These are phyloP conservation scores for Escallonia herrerae DNA, from an alignment of 129 eudicot species.

Conservation along the genomic window DNA sequence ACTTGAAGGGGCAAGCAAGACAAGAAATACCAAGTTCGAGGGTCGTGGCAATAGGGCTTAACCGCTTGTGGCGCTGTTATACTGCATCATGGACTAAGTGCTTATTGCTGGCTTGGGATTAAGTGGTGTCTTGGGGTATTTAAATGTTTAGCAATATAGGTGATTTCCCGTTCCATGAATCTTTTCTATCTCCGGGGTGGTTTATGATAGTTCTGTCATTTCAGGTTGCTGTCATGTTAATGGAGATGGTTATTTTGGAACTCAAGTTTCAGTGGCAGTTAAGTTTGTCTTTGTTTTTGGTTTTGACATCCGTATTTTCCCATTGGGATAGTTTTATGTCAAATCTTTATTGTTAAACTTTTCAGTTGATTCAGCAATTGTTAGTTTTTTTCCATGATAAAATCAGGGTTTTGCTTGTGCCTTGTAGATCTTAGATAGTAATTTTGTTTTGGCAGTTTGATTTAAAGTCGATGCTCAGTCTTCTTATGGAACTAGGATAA, in stretches of 20 bases:
- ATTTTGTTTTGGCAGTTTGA: neutral
- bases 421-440: neutral
- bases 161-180: conserved; percentile 33
- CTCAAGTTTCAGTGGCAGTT: conserved; percentile 48
- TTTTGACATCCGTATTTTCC: conserved; percentile 22
- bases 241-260: conserved; percentile 39
- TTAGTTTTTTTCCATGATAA: conserved; percentile 1
- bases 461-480: neutral
- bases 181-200: conserved; percentile 28
- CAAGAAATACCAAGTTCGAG: conserved; percentile 36
- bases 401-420: neutral
- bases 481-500: neutral
- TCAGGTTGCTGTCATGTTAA: conserved; percentile 65
- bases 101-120: conserved; percentile 21
- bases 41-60: conserved; percentile 52
- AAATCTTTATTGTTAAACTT: neutral
- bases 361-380: neutral
- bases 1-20: conserved; percentile 48
- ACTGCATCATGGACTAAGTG: conserved; percentile 10
- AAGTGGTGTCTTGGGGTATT: conserved; percentile 14
- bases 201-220: conserved; percentile 49
- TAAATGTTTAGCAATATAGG: conserved; percentile 20
- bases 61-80: conserved; percentile 1
- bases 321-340: conserved; percentile 8
- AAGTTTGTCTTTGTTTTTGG: conserved; percentile 38